A percentile compares a stretch with the other conserved stretches of the same genome.
Evolutionary conservation across 2,329 filamentous ascomycete genomes (phyloP).

Genomic region (Talaromyces sp.): DNA sequence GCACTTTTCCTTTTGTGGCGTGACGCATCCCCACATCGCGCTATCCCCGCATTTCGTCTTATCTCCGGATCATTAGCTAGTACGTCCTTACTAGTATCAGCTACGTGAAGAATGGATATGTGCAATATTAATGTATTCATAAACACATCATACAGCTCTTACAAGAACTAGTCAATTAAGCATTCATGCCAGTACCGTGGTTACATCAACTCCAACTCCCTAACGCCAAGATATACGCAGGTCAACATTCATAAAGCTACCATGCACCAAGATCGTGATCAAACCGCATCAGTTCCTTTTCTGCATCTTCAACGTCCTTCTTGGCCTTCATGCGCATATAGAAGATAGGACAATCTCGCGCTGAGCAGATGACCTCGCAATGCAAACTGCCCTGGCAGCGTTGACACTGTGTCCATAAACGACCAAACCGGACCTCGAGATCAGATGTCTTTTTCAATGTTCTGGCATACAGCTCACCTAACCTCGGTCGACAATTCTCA

Average conservation of each 20-base stretch:
- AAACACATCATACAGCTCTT: not conserved
- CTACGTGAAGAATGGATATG: not conserved
- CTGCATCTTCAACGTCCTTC: constrained; percentile 95
- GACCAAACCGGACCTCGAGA: constrained; percentile 84
- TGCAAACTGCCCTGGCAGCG: constrained; percentile 97
- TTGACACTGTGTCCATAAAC: constrained; percentile 97
- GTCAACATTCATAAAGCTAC: constrained; percentile 34
- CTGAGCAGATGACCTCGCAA: constrained; percentile 95
- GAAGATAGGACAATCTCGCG: constrained; percentile 96
- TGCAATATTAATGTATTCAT: not conserved
- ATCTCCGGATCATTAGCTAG: not conserved
- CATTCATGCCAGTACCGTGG: not conserved
- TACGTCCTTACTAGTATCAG: not conserved
- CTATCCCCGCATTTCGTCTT: not conserved
- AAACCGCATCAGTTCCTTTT: constrained; percentile 85
- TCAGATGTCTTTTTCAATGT: constrained; percentile 84
- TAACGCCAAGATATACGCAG: not conserved
- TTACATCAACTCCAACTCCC: not conserved
- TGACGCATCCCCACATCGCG: not conserved
- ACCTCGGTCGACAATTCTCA: constrained; percentile 74
- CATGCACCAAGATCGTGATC: constrained; percentile 77
- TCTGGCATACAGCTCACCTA: constrained; percentile 91
- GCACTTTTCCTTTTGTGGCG: not conserved
- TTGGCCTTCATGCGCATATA: constrained; percentile 99
- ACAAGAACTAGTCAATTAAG: not conserved